Percentiles rank a stretch among this genome's conserved stretches.
These are phyloP conservation scores for Dovyalis caffra DNA, from an alignment of 345 rosid genomes.

Conservation along the genomic window DNA sequence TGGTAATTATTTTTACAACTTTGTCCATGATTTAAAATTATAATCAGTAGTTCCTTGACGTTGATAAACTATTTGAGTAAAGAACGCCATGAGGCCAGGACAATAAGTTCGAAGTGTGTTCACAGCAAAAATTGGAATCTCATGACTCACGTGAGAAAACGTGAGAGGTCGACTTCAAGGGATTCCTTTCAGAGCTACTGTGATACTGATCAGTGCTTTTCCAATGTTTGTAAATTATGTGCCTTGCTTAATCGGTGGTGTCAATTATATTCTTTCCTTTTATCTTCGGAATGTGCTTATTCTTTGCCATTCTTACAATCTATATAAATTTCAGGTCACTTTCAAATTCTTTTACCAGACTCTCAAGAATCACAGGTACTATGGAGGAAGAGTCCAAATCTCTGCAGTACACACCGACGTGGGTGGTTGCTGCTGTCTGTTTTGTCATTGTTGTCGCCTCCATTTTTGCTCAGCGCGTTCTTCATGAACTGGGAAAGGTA, in stretches of 20 bases:
- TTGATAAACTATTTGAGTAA: background rate
- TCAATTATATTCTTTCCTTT: slow-evolving; percentile 21
- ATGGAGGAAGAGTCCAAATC: slow-evolving; percentile 27
- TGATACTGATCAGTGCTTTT: background rate
- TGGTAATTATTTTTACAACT: too few relatives aligned
- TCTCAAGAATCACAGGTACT: background rate
- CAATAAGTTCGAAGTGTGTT: background rate
- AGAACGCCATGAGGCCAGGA: background rate
- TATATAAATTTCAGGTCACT: background rate
- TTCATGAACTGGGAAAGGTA: slow-evolving; percentile 80
- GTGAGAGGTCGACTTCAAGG: background rate
- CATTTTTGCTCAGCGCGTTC: slow-evolving; percentile 65
- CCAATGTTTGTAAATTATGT: slow-evolving; percentile 2
- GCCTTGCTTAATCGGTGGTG: background rate
- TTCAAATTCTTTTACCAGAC: background rate
- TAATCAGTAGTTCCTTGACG: background rate
- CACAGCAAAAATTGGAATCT: background rate
- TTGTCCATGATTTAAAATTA: too few relatives aligned
- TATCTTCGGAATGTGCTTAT: background rate
- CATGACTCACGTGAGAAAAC: background rate
- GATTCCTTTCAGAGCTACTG: background rate
- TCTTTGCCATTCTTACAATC: slow-evolving; percentile 4
- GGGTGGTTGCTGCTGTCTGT: slow-evolving; percentile 80
- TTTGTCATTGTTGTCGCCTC: slow-evolving; percentile 65
- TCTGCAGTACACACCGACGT: slow-evolving; percentile 70